These are phyloP conservation scores for Aegle marmelos DNA, from an alignment of 345 rosid genomes.

Conservation along the genomic window DNA sequence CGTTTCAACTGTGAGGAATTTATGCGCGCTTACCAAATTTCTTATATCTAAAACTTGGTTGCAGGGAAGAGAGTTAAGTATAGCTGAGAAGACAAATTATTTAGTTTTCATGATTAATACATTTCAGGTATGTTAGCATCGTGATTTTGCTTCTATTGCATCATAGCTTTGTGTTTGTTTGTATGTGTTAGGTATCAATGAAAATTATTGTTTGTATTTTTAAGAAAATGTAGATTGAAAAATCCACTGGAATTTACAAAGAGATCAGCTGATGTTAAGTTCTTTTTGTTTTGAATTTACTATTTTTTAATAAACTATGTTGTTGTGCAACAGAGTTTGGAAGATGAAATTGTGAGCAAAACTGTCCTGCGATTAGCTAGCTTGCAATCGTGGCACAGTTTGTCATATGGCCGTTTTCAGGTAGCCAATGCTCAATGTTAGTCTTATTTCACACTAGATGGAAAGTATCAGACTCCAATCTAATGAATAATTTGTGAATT, in stretches of 20 bases:
- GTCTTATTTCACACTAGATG: constrained; percentile 3
- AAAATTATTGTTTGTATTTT: not conserved
- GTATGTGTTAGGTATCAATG: not conserved
- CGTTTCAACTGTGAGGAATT: not conserved
- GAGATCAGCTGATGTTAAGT: not conserved
- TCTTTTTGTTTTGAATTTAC: not conserved
- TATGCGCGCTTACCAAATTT: constrained; percentile 3
- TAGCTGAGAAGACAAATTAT: constrained; percentile 92
- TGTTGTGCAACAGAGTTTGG: constrained; percentile 73
- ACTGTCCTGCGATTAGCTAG: constrained; percentile 80
- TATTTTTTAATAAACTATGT: constrained; percentile 3
- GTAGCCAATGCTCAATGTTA: constrained; percentile 27
- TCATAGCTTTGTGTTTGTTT: not conserved
- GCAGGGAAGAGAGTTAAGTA: constrained; percentile 81
- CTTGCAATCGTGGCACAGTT: constrained; percentile 82
- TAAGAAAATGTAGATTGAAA: not conserved
- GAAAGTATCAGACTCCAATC: constrained; percentile 7
- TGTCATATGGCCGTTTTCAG: constrained; percentile 97
- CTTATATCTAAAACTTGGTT: constrained; percentile 17
- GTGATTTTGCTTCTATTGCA: constrained; percentile 11
- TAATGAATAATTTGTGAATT: constrained; percentile 14
- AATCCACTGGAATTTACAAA: not conserved
- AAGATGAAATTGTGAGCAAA: constrained; percentile 88
- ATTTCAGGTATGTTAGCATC: constrained; percentile 71
- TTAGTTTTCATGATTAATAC: constrained; percentile 95